Percentiles rank a stretch among this genome's conserved stretches.
Evolutionary conservation across 805 yeast genomes (phyloP).

Genomic region (Yarrowia sp.): DNA sequence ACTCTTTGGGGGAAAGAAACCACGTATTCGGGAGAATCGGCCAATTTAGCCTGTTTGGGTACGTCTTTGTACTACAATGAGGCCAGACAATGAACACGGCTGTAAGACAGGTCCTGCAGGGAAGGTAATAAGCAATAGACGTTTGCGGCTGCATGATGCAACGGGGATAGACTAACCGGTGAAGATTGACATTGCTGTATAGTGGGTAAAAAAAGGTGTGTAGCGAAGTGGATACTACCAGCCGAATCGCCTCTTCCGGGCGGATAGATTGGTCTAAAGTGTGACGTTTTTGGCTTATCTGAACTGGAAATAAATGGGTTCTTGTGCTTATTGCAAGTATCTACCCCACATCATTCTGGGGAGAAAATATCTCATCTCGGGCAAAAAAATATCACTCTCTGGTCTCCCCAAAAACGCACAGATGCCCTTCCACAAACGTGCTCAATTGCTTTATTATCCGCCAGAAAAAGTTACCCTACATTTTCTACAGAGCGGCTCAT

Average conservation of each 20-base stretch:
- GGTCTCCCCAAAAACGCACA: neutral
- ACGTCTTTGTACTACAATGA: neutral
- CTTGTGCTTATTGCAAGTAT: no score
- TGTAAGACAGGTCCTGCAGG: neutral
- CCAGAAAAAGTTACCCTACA: neutral
- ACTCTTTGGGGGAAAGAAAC: no score
- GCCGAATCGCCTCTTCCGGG: no score
- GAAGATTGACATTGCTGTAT: no score
- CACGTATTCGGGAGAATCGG: neutral
- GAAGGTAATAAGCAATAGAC: slow-evolving; percentile 2
- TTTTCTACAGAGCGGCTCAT: neutral
- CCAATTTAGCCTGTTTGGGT: neutral
- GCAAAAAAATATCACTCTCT: no score
- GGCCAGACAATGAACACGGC: neutral
- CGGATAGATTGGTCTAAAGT: no score
- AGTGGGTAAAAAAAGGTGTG: no score
- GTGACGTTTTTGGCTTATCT: no score
- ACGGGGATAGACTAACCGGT: neutral
- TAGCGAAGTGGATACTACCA: no score
- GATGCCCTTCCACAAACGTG: neutral
- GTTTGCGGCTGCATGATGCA: neutral
- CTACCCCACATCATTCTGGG: no score
- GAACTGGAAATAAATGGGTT: no score
- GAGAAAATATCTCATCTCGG: no score
- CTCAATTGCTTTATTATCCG: neutral